Percentiles rank a stretch among this genome's conserved stretches.
phyloP scores from a whole-genome alignment of 2,329 filamentous ascomycete genomes.

The Botrytis byssoidea region DNA sequence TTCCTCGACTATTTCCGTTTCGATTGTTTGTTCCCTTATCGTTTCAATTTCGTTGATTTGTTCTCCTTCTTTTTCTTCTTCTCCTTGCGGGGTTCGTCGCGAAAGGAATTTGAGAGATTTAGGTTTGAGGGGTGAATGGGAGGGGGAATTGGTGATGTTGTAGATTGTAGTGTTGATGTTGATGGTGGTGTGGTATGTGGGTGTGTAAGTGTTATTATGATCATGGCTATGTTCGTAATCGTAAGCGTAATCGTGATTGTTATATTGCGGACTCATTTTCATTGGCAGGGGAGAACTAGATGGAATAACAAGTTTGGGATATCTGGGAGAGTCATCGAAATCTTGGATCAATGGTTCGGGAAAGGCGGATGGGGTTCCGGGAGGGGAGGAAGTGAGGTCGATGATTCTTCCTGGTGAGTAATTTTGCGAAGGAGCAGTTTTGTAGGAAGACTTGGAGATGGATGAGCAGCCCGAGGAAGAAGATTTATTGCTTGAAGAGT shows the following conservation, averaged over 20 bases:
- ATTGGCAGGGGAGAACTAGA: background rate
- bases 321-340: background rate
- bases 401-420: constrained; percentile 4
- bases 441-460: constrained; percentile 13
- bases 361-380: background rate
- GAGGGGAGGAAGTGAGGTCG: constrained; percentile 14
- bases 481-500: constrained; percentile 12
- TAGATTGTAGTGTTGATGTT: constrained; percentile 14
- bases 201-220: background rate
- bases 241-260: background rate
- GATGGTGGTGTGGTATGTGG: background rate
- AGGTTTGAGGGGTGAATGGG: background rate
- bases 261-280: background rate
- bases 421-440: constrained; percentile 12
- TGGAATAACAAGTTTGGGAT: constrained; percentile 6
- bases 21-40: background rate
- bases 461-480: constrained; percentile 10
- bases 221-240: background rate
- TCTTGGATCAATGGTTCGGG: background rate
- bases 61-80: background rate
- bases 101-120: background rate
- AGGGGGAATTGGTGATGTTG: constrained; percentile 9
- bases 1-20: constrained; percentile 3
- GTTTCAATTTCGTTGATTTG: background rate
- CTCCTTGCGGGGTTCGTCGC: background rate